Evolutionary conservation across 2,329 filamentous ascomycete species (phyloP), one percentile per base, ranked within the genome.

Genomic region (Uncinocarpus reesii): DNA sequence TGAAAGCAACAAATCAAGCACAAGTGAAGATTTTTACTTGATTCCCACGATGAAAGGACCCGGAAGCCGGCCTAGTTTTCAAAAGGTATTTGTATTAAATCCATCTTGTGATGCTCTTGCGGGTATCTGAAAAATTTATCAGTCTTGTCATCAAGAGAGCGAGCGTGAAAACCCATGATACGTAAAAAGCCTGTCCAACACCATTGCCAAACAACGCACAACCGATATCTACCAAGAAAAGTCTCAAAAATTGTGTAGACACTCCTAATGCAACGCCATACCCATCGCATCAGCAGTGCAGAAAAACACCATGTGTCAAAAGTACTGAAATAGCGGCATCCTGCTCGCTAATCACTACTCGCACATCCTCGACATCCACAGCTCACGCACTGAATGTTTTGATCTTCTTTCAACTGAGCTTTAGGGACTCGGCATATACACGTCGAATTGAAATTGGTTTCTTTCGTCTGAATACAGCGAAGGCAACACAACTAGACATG

Each of bases 361-460:
- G 86, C 79, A 66, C 90, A 96, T 0, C 90, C 90, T 61, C 86
- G 76, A 66, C 92, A 98, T 7, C 92, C 92, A 66, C 92, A 98
- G 68, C 79, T 95, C 44, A 96, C 87, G 62, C 92, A 98, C 66
- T 96, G 84, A 26, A 96, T 82, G 31, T 86, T 84, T 64, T 92
- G 84, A 35, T 87, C 82, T 60, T 94, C 88, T 67, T 95, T 95
- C 62, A 98, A 70, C 65, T 93, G 80, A 26, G 86, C 83, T 62
- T 84, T 83, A 1, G 92, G 92, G 43, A 98, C 90, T 44, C 92
- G 85, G 66, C 92, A 98, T 61, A 98, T 92, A 65, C 92, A 98
- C 0, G 90, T 98, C 55, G 86, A 85, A 67, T 90, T 92, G 73
- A 96, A 98, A 68, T 98, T 98, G 24, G 92, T 98, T 74, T 98